phyloP scores from a whole-genome alignment of 768 basidiomycete genomes.

The Aureoboletus auriporus region DNA sequence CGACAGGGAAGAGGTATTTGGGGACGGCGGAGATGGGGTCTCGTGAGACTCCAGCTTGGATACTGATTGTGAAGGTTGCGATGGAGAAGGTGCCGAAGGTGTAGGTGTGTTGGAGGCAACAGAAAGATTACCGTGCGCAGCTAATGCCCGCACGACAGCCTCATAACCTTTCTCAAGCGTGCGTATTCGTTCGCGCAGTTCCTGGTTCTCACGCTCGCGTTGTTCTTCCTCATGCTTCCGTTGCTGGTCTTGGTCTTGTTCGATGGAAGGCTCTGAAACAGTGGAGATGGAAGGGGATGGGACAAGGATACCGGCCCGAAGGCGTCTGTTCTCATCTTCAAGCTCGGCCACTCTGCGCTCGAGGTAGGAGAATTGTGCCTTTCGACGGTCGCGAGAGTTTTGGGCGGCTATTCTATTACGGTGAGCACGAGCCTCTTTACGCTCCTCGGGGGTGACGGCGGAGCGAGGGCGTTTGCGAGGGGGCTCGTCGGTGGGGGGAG shows the following conservation, averaged over 20 bases:
- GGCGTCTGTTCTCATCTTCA: constrained; percentile 78
- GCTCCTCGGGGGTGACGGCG: constrained; percentile 63
- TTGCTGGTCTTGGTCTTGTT: constrained; percentile 27
- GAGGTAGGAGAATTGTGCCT: constrained; percentile 72
- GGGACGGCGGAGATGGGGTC: constrained; percentile 20
- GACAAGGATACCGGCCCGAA: constrained; percentile 49
- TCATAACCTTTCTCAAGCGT: constrained; percentile 82
- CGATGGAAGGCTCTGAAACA: constrained; percentile 17
- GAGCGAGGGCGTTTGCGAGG: constrained; percentile 76
- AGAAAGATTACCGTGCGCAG: constrained; percentile 48
- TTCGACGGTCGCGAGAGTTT: constrained; percentile 87
- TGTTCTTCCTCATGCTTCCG: constrained; percentile 36
- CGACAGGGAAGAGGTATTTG: constrained; percentile 24
- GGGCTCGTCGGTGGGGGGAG: constrained; percentile 34
- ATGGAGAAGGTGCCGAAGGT: constrained; percentile 10
- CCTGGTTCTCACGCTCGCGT: constrained; percentile 65
- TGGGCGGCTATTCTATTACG: constrained; percentile 93
- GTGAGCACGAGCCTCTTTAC: constrained; percentile 84
- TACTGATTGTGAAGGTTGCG: constrained; percentile 17
- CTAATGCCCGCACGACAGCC: constrained; percentile 70
- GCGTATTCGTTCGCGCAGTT: constrained; percentile 70
- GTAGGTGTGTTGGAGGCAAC: constrained; percentile 12
- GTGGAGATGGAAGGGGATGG: constrained; percentile 15
- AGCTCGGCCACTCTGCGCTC: constrained; percentile 67
- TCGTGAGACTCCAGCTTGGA: constrained; percentile 23